Evolutionary conservation across 2,329 filamentous ascomycete genomes (phyloP).

Genomic region (Penicillium olsonii): DNA sequence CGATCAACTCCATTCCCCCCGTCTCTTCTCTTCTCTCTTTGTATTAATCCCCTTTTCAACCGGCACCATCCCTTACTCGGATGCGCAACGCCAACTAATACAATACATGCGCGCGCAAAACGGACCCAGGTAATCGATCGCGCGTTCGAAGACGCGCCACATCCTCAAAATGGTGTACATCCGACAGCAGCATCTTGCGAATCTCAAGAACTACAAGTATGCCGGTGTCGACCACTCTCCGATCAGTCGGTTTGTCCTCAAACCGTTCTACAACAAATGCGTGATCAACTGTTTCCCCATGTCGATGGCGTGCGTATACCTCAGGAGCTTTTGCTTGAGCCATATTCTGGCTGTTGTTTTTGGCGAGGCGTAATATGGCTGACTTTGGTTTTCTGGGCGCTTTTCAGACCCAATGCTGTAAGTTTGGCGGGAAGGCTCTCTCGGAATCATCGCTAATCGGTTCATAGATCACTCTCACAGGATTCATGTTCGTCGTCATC

Average conservation of each 20-base stretch:
- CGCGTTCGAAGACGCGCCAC: constrained; percentile 4
- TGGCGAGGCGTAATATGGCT: constrained; percentile 15
- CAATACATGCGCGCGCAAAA: constrained; percentile 4
- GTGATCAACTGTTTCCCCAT: constrained; percentile 95
- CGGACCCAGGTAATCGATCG: not conserved
- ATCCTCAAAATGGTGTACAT: constrained; percentile 80
- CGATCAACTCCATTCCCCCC: constrained; percentile 5
- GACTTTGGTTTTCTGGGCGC: constrained; percentile 6
- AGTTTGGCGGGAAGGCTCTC: constrained; percentile 23
- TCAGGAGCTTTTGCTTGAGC: not conserved
- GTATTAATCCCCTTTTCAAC: no score
- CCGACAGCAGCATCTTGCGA: constrained; percentile 82
- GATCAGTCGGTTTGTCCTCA: constrained; percentile 87
- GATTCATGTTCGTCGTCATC: constrained; percentile 83
- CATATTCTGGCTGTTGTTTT: not conserved
- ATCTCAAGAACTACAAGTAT: constrained; percentile 95
- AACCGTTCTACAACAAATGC: constrained; percentile 94
- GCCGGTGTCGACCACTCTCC: constrained; percentile 87
- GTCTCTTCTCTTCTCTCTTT: constrained; percentile 1
- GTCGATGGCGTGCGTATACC: constrained; percentile 74
- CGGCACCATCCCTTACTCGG: not conserved
- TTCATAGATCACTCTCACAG: constrained; percentile 76
- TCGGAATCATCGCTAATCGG: constrained; percentile 11
- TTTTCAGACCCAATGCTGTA: constrained; percentile 51
- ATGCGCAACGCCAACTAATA: not conserved